Evolutionary conservation across 306 rosid species (phyloP).

Genomic region (Inga oerstediana): DNA sequence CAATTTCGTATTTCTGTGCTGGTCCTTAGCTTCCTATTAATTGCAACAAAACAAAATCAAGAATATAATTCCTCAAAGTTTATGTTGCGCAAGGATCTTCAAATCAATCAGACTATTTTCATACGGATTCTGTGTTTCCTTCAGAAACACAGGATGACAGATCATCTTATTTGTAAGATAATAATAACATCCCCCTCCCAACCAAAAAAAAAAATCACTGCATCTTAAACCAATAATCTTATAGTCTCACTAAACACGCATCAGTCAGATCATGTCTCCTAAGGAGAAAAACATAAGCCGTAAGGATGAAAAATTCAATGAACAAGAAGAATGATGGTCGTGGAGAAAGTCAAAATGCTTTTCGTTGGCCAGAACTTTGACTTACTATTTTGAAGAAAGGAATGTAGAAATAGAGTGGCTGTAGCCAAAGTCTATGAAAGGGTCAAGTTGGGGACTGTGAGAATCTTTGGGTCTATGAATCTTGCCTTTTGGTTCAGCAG

Average conservation of each 20-base stretch:
- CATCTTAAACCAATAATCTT: neutral
- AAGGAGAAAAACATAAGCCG: neutral
- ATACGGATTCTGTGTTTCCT: neutral
- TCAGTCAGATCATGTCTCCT: neutral
- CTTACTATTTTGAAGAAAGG: too few species aligned
- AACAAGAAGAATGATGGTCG: neutral
- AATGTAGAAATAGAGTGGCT: too few species aligned
- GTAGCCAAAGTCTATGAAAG: too few species aligned
- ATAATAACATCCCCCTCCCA: neutral
- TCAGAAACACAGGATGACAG: neutral
- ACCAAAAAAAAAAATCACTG: neutral
- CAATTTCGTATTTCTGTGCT: conserved; percentile 88
- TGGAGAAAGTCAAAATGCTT: neutral
- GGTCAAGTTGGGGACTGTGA: too few species aligned
- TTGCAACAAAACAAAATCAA: conserved; percentile 42
- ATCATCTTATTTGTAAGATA: neutral
- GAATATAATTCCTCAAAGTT: neutral
- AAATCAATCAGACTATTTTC: conserved; percentile 9
- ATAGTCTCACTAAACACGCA: neutral
- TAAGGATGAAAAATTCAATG: neutral
- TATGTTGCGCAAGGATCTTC: neutral
- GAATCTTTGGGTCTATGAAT: too few species aligned
- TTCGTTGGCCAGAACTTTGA: too few species aligned
- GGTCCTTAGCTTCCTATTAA: conserved; percentile 86
- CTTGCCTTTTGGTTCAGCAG: too few species aligned